Evolutionary conservation across 2,329 filamentous ascomycete genomes (phyloP).

Genomic region (Fusarium concolor): DNA sequence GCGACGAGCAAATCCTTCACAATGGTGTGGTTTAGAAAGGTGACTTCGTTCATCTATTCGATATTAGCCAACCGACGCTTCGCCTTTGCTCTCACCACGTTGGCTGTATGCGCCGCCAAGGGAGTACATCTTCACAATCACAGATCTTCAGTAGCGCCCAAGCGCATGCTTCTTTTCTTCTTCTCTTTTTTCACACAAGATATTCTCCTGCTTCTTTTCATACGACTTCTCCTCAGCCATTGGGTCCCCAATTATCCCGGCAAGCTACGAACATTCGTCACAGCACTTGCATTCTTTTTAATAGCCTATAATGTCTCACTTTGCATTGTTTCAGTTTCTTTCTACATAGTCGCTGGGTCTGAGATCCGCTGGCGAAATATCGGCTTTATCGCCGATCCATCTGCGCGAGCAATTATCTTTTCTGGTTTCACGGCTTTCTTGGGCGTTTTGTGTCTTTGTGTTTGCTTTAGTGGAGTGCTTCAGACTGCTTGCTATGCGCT

Average conservation of each 20-base stretch:
- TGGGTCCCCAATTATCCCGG: constrained; percentile 37
- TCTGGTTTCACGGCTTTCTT: constrained; percentile 48
- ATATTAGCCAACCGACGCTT: constrained; percentile 48
- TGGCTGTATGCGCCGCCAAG: constrained; percentile 49
- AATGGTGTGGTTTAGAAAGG: constrained; percentile 20
- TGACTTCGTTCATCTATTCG: constrained; percentile 30
- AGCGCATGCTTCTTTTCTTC: constrained; percentile 48
- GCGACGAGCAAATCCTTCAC: background rate
- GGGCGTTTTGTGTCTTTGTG: constrained; percentile 32
- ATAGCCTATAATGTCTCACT: constrained; percentile 41
- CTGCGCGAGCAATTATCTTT: constrained; percentile 49
- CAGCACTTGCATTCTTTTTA: constrained; percentile 29
- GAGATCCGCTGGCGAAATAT: constrained; percentile 54
- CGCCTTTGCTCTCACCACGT: constrained; percentile 49
- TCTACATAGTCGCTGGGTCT: constrained; percentile 50
- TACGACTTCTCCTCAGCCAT: constrained; percentile 49
- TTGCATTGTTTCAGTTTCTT: constrained; percentile 46
- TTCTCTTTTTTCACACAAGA: constrained; percentile 54
- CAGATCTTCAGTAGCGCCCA: constrained; percentile 45
- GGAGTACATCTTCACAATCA: constrained; percentile 50
- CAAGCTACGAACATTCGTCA: constrained; percentile 24
- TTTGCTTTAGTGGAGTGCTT: constrained; percentile 42
- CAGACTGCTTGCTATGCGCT: constrained; percentile 45
- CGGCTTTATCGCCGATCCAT: constrained; percentile 49
- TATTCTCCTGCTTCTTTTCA: constrained; percentile 47